Conservation (phyloP, 371 early-diverging fungal species). For the Mucor saturninus region DNA sequence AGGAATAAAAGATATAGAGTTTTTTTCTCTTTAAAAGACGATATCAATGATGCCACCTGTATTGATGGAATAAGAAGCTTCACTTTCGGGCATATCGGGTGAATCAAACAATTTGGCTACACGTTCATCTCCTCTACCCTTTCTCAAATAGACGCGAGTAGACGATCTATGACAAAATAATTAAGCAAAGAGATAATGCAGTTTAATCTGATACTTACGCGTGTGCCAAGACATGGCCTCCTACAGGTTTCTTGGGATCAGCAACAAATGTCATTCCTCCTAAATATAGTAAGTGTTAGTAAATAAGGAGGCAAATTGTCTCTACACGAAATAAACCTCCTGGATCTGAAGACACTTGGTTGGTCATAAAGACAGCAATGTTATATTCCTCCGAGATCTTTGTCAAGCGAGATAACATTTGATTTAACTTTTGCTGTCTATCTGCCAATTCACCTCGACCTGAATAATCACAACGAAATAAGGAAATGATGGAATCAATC, state of each 20-base stretch:
- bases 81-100: constrained; percentile 86
- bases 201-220: constrained; percentile 43
- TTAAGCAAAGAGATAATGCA: background rate
- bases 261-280: constrained; percentile 74
- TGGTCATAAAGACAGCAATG: constrained; percentile 88
- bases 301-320: constrained; percentile 47
- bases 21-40: constrained; percentile 2
- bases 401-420: constrained; percentile 77
- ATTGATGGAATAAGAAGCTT: constrained; percentile 59
- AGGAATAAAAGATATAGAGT: constrained; percentile 1
- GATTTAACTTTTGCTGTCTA: constrained; percentile 87
- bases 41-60: constrained; percentile 44
- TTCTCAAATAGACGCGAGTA: constrained; percentile 81
- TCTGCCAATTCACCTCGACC: constrained; percentile 92
- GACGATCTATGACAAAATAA: constrained; percentile 44
- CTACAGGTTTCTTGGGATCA: constrained; percentile 88
- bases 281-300: constrained; percentile 13
- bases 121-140: constrained; percentile 86
- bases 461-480: constrained; percentile 79
- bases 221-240: constrained; percentile 78
- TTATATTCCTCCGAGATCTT: constrained; percentile 90
- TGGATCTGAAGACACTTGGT: constrained; percentile 73
- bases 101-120: constrained; percentile 91
- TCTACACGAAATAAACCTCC: constrained; percentile 36
- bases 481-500: constrained; percentile 80